These are phyloP conservation scores for Basipetospora sp. DNA, from an alignment of 2,329 filamentous ascomycete species.

Conservation along the genomic window DNA sequence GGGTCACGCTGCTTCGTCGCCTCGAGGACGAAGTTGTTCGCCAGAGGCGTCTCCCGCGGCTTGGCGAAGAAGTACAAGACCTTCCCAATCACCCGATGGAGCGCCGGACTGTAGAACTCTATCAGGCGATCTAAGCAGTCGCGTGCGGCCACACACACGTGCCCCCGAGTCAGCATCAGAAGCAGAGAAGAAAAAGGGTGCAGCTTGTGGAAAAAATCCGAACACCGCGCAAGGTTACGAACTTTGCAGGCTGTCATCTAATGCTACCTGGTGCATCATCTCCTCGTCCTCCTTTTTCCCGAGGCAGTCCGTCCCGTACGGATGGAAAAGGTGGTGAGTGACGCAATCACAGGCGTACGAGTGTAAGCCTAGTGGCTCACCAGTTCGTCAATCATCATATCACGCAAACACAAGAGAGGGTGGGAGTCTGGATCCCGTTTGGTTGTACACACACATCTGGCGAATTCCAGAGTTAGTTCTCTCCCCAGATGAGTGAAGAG, in stretches of 20 bases:
- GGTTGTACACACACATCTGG: constrained; percentile 9
- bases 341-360: constrained; percentile 56
- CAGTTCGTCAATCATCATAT: no score
- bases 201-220: no score
- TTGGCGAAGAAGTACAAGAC: constrained; percentile 34
- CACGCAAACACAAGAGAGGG: no score
- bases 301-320: constrained; percentile 47
- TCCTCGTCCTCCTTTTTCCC: constrained; percentile 38
- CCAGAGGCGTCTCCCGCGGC: constrained; percentile 42
- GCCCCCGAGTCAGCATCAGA: no score
- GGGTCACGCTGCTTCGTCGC: constrained; percentile 31
- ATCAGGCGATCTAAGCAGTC: constrained; percentile 43
- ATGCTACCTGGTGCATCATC: constrained; percentile 54
- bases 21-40: constrained; percentile 43
- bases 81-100: constrained; percentile 32
- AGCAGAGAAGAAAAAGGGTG: no score
- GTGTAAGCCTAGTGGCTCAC: constrained; percentile 33
- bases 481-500: background rate
- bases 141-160: no score
- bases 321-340: constrained; percentile 55
- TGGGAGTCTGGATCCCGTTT: no score
- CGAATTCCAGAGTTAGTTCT: constrained; percentile 3
- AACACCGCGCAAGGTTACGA: constrained; percentile 13
- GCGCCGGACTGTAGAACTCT: constrained; percentile 38
- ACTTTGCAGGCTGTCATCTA: constrained; percentile 55